Evolutionary conservation across 805 yeast species (phyloP), one percentile per base, ranked within the genome.

Genomic region (Candida bentonensis): DNA sequence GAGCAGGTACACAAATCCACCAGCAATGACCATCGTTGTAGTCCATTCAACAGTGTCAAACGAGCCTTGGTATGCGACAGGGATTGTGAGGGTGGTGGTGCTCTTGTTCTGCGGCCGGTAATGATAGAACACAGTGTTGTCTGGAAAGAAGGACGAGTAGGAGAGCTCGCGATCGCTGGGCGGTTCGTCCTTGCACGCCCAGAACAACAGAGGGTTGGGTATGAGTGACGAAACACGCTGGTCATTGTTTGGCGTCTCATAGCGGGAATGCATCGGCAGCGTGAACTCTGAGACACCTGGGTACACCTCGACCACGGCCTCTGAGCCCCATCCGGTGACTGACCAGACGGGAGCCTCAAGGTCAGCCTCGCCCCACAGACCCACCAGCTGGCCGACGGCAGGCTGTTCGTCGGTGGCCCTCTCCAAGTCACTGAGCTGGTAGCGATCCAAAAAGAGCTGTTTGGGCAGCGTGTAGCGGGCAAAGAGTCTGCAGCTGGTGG

Each of bases 321-420:
- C 63, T 3, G 76, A 67, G 1, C 79, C 79, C 68, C 70, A 70
- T 21, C 61, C 52, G 2, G 51, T 47, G 4, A 64, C 62, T 23
- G 60, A 59, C 67, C 76, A 77, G 26, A 61, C 68, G 3, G 82
- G 82, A 26, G 67, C 65, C 50, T 76, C 82, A 21, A 76, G 58
- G 52, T 77, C 78, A n/a, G 67, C 61, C 43, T 72, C 75, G 2
- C 81, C 81, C 69, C 72, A 72, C 0, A 68, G 55, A 2, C 62
- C 63, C 1, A 69, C 27, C 15, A 73, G 60, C n/a, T 49, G 52
- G 15, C 57, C 53, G 27, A 49, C 48, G 3, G 55, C 46, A 2
- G 56, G 49, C 36, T 46, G 46, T 5, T 30, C 36, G 17, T 30
- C 21, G 22, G 43, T 50, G 3, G 53, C 46, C 27, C 55, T 46